Percentiles rank a stretch among this genome's conserved stretches.
Evolutionary conservation across 352 stramenopile species (phyloP).

Genomic region (Globisporangium cylindrosporum): DNA sequence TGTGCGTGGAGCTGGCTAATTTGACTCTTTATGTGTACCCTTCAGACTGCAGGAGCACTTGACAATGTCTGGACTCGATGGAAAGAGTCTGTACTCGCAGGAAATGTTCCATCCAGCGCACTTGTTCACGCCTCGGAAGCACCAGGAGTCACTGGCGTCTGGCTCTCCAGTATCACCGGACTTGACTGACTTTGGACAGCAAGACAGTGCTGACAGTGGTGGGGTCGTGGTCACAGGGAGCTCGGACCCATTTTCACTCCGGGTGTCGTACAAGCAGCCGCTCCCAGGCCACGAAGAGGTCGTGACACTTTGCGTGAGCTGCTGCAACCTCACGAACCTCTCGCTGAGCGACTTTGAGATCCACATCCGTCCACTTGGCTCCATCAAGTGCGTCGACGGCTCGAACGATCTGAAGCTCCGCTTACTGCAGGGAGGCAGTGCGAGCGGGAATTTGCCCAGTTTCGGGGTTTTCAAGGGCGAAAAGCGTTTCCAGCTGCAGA

Average conservation of each 20-base stretch:
- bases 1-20: background rate
- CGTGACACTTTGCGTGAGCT: slow-evolving; percentile 45
- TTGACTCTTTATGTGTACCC: background rate
- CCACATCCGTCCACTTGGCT: slow-evolving; percentile 42
- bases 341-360: slow-evolving; percentile 65
- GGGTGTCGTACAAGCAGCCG: slow-evolving; percentile 54
- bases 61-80: background rate
- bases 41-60: slow-evolving; percentile 13
- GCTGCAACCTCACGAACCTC: slow-evolving; percentile 68
- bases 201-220: background rate
- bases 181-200: background rate
- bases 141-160: background rate
- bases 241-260: slow-evolving; percentile 57
- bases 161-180: background rate
- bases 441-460: slow-evolving; percentile 39
- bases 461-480: slow-evolving; percentile 62
- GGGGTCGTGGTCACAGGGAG: slow-evolving; percentile 47
- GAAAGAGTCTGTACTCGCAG: slow-evolving; percentile 24
- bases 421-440: slow-evolving; percentile 34
- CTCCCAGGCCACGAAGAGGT: slow-evolving; percentile 41
- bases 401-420: slow-evolving; percentile 62
- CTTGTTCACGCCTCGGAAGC: slow-evolving; percentile 30
- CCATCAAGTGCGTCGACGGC: slow-evolving; percentile 48
- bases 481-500: slow-evolving; percentile 66
- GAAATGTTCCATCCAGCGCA: slow-evolving; percentile 39